Conservation (phyloP, 495 filamentous ascomycete genomes). For the Penicillium malachiteum region DNA sequence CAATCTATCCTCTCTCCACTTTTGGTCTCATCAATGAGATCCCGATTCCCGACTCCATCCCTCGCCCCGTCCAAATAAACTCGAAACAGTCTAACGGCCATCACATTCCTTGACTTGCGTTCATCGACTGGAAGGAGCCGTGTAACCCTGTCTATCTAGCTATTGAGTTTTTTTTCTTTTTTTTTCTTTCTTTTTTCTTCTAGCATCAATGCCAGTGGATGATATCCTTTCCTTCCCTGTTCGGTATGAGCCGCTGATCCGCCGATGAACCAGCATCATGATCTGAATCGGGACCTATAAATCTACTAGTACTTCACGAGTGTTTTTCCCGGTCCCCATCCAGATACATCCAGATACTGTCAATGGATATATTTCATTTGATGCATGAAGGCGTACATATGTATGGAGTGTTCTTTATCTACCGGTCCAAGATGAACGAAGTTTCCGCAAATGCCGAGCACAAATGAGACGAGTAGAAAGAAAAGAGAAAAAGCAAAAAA, state of each 20-base stretch:
- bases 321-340: not conserved
- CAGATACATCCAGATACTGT: not conserved
- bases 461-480: not conserved
- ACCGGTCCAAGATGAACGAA: not conserved
- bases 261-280: not conserved
- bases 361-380: too few species aligned
- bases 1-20: conserved; percentile 16
- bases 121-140: not conserved
- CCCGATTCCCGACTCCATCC: conserved; percentile 21
- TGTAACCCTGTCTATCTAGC: not conserved
- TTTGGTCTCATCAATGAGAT: conserved; percentile 19
- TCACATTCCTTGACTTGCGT: conserved; percentile 9
- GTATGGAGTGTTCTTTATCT: too few species aligned
- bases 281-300: not conserved
- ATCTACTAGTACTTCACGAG: not conserved
- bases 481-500: not conserved
- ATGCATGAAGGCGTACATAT: too few species aligned
- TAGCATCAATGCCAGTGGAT: too few species aligned
- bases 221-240: not conserved
- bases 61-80: conserved; percentile 40
- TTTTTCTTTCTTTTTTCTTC: not conserved
- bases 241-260: not conserved
- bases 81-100: conserved; percentile 49
- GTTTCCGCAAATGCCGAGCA: not conserved
- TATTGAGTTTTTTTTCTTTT: not conserved